Conservation (phyloP, 2,329 filamentous ascomycete species). For the Monosporascus sp. region DNA sequence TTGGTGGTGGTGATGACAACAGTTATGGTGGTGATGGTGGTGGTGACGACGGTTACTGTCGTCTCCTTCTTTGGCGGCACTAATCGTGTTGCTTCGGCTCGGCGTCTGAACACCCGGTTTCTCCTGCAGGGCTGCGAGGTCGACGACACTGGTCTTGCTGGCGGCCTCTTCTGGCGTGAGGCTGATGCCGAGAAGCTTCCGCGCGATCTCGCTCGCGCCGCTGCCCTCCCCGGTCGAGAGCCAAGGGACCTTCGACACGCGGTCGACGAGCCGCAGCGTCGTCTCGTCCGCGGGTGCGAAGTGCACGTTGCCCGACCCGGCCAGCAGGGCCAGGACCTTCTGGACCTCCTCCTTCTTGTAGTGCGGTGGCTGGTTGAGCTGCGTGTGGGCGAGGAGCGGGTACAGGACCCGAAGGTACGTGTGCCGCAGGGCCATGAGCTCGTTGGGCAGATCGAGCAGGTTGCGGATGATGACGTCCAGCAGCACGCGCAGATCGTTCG, state of each 20-base stretch:
- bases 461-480: conserved; percentile 96
- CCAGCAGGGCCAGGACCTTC: conserved; percentile 68
- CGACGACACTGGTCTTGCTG: conserved; percentile 70
- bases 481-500: conserved; percentile 90
- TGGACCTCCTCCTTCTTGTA: conserved; percentile 88
- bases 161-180: conserved; percentile 60
- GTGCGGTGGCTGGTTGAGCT: conserved; percentile 78
- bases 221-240: conserved; percentile 38
- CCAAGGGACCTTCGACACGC: conserved; percentile 71
- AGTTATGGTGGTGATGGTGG: background rate
- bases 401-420: conserved; percentile 93
- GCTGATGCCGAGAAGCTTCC: conserved; percentile 65
- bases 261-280: conserved; percentile 68
- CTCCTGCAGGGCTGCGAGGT: conserved; percentile 75
- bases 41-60: background rate
- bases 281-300: conserved; percentile 80
- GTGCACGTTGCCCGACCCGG: conserved; percentile 62
- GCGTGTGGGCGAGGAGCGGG: conserved; percentile 85
- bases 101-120: conserved; percentile 80
- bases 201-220: conserved; percentile 44
- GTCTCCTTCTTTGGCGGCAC: conserved; percentile 4
- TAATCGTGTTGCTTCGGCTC: conserved; percentile 46
- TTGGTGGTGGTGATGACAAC: background rate
- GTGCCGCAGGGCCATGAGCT: conserved; percentile 72
- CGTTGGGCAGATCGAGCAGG: conserved; percentile 88